Base-by-base conservation (phyloP, 2,329 filamentous ascomycete genomes). In the Alternaria triticimaculans region DNA sequence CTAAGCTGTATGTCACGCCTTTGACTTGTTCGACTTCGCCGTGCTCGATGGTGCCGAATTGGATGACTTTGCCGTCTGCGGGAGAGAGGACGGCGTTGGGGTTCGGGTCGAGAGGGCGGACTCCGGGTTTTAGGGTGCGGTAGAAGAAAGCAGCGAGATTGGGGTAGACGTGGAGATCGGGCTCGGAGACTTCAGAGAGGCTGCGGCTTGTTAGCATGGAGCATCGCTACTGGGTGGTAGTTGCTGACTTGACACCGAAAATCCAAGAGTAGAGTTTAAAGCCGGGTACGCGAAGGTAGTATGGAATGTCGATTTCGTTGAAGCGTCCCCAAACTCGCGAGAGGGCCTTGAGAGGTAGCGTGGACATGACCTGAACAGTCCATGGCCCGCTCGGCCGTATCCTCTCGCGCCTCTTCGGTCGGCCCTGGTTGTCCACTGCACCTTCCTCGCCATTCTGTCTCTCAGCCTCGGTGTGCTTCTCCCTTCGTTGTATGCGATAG, bases 11-110 rank as follows among this genome's bases (percentile, higher is more conserved):
- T 1, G 96, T 99, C 86, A 99, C 96, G 64, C 96, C 96, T 82
- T 99, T 99, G 68, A 99, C 95, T 82, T 99, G 96, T 80, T 99
- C 96, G 46, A 99, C 96, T 76, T 97, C 93, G 51, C 95, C 94
- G 73, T 94, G 89, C 74, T 96, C 91, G 61, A 99, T 97, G 72
- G 89, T 90, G 11, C 96, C 96, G 72, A 94, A 97, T 74, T 98
- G 95, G 25, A 99, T 87, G 49, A 99, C 87, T 67, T 92, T 91
- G 50, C 96, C 96, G 79, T 99, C 96, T 6, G 96, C 89, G 1
- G 96, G 96, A 1, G 93, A 96, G 8, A 98, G 83, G 6, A 99
- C 83, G 10, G 93, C 92, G 74, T 92, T 90, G 2, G 88, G 87
- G 70, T 95, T 89, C 2, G 92, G 88, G 75, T 98, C 93, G 14